Percentiles rank a stretch among this genome's conserved stretches.
phyloP scores from a whole-genome alignment of 1,284 basidiomycete genomes.

The Lentinula novae-zelandiae region DNA sequence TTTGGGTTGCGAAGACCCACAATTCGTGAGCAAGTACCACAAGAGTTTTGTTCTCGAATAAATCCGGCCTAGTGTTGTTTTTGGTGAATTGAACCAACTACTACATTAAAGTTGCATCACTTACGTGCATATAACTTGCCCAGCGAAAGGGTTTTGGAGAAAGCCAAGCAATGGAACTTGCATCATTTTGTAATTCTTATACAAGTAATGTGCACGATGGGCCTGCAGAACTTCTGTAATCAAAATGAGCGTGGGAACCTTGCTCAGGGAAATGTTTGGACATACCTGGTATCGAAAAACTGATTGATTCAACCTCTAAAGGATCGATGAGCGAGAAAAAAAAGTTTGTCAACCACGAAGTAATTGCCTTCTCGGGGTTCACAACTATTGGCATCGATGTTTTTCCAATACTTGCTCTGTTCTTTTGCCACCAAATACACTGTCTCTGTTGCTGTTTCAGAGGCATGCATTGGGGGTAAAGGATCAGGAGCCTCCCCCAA shows the following conservation, averaged over 20 bases:
- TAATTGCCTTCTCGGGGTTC: slow-evolving; percentile 70
- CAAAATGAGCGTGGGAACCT: background rate
- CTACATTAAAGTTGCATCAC: slow-evolving; percentile 27
- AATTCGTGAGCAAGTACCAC: slow-evolving; percentile 91
- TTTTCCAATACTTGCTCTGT: slow-evolving; percentile 92
- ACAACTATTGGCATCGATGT: slow-evolving; percentile 71
- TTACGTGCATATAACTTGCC: slow-evolving; percentile 85
- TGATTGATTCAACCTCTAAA: slow-evolving; percentile 53
- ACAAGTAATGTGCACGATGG: slow-evolving; percentile 79
- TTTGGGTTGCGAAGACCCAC: slow-evolving; percentile 43
- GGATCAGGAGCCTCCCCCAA: slow-evolving; percentile 84
- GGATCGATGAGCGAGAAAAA: slow-evolving; percentile 7
- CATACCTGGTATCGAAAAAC: slow-evolving; percentile 64
- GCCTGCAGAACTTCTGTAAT: slow-evolving; percentile 76
- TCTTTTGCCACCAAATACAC: slow-evolving; percentile 83
- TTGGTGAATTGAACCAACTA: background rate
- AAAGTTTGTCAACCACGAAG: background rate
- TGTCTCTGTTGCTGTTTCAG: slow-evolving; percentile 79
- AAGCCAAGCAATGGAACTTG: slow-evolving; percentile 72
- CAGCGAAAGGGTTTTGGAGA: slow-evolving; percentile 66
- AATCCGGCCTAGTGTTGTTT: slow-evolving; percentile 44
- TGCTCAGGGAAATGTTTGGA: background rate
- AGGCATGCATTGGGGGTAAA: slow-evolving; percentile 67
- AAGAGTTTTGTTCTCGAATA: slow-evolving; percentile 66
- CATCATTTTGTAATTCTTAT: slow-evolving; percentile 69